Evolutionary conservation across 2,329 filamentous ascomycete species (phyloP), one percentile per base, ranked within the genome.

Genomic region (Byssochlamys sp.): DNA sequence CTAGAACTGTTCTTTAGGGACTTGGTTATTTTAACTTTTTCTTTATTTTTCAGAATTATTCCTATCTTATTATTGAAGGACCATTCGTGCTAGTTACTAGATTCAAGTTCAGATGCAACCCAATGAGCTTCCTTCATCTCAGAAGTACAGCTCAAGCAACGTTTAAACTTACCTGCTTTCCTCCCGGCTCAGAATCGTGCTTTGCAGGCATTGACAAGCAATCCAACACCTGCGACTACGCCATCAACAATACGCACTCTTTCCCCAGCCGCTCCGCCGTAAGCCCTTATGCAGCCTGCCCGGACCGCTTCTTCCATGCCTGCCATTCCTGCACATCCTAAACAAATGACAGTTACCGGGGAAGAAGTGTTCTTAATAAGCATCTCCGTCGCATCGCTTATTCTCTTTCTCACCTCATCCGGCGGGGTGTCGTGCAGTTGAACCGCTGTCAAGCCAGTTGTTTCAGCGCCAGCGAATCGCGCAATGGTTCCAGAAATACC

Each of bases 291-390:
- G 35, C 88, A 87, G 0, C 87, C 87, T 50, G 82, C 79, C 33
- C 86, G 81, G 45, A 96, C 90, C 58, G 86, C 86, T 48, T 84
- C 78, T 65, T 94, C 88, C 74, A 96, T 80, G 0, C 91, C 91
- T 0, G 87, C 86, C 91, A 96, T 96, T 0, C 91, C 91, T 2
- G 89, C 91, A 70, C 91, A 96, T 0, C 91, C 91, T 77, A 96
- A 81, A 66, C 90, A 88, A 6, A 96, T 83, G 26, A 85, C 88
- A 3, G 79, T 77, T 0, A 91, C 81, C 2, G 78, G 75, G 0
- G 80, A 58, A 5, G 63, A 57, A 7, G 67, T 74, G 11, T 77
- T 77, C 6, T 68, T 70, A 28, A 95, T 73, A 27, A 96, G 74
- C 54, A 80, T 77, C 69, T 80, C 82, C 0, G 89, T 88, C 0